Percentiles rank a stretch among this genome's conserved stretches.
phyloP scores from a whole-genome alignment of 148 eudicot genomes.

The Silene conica region DNA sequence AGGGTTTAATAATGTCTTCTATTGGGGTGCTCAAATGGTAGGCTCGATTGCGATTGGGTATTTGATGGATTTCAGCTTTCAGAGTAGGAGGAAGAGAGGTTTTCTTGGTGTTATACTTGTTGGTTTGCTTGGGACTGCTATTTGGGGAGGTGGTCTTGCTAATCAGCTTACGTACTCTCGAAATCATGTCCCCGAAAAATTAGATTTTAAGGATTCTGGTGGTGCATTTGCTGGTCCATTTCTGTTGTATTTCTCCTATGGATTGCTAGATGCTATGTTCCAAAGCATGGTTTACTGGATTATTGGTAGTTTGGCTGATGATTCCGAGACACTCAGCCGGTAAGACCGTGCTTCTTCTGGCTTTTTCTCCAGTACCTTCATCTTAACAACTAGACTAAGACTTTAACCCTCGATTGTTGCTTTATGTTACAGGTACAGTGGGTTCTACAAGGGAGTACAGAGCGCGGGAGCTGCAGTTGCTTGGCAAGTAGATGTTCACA shows the following conservation, averaged over 20 bases:
- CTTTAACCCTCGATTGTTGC: background rate
- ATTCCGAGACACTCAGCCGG: constrained; percentile 94
- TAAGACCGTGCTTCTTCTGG: too few relatives aligned
- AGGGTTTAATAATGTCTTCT: constrained; percentile 85
- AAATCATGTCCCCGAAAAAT: constrained; percentile 25
- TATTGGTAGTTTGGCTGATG: constrained; percentile 83
- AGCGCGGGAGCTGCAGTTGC: constrained; percentile 96
- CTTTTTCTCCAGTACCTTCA: too few relatives aligned
- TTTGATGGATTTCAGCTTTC: constrained; percentile 77
- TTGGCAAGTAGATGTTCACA: constrained; percentile 84
- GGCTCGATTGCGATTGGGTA: constrained; percentile 72
- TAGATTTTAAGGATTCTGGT: constrained; percentile 87
- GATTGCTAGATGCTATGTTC: constrained; percentile 88
- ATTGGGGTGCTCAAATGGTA: constrained; percentile 98
- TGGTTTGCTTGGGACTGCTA: constrained; percentile 62
- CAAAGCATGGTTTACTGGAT: constrained; percentile 98
- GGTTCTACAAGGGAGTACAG: constrained; percentile 94
- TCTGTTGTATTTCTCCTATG: constrained; percentile 72
- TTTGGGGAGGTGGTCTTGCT: constrained; percentile 89
- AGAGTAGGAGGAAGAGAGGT: constrained; percentile 75
- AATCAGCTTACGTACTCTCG: constrained; percentile 61
- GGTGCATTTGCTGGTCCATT: constrained; percentile 75
- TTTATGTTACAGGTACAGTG: constrained; percentile 57
- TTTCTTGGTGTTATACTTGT: constrained; percentile 57
- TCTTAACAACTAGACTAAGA: too few relatives aligned